Base-by-base conservation (phyloP, 257 asterid genomes). In the Euphrasia confusa region DNA sequence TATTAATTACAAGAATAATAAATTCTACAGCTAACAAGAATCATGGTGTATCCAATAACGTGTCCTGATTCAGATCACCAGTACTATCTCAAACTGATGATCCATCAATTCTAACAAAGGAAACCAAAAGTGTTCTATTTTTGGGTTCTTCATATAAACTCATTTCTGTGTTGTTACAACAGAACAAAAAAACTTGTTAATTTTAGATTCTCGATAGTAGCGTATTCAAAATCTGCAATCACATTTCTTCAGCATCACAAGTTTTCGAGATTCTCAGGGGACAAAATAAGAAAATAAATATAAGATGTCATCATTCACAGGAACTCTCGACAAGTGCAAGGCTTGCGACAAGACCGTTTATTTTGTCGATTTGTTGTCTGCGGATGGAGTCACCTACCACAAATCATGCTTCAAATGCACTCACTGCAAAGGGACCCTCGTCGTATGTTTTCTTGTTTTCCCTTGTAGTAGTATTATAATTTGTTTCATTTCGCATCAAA, bases 341-440 rank as follows among this genome's bases (percentile, higher is more conserved):
- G 83, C 81, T 39, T 77, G 84, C 60, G 84, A 81, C 77, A 81
- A 78, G 70, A 81, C 87, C 39, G 87, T 81, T 32, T 81, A 81
- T 61, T 81, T 81, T 44, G 76, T 78, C 7, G 87, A 81, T 76
- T 48, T 78, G 59, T 67, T 81, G 71, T 68, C 87, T 45, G 84
- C 87, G 7, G 87, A 78, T 66, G 87, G 84, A 27, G 84, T 72
- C 5, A 78, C 73, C 11, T 81, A 37, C 64, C 87, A 81, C 64
- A 81, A 78, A 69, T 68, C 75, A 0, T 81, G 84, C 80, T 81
- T 81, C 87, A 81, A 81, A 76, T 81, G 87, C 74, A 78, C 80
- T 73, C 95, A 86, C 7, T 89, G 97, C 84, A 86, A 86, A 71
- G 90, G 89, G 13, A 80, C 94, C 50, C 95, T 87, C 77, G 88